A percentile compares a stretch with the other conserved stretches of the same genome.
Conservation (phyloP, 164 flowering plant species). For the Macadamia tetraphylla region DNA sequence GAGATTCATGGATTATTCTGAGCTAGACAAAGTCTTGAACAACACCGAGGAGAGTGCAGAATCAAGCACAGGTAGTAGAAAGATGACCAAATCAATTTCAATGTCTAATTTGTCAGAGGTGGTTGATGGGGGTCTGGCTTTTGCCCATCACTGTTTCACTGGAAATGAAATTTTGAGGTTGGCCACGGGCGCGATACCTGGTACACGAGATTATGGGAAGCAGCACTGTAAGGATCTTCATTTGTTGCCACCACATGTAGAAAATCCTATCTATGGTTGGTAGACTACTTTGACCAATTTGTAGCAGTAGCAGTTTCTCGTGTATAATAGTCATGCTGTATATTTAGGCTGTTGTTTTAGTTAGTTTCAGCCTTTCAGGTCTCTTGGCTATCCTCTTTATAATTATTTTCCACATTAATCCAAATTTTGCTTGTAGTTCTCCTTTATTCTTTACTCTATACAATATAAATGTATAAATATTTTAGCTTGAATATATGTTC, state of each 20-base stretch:
- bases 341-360: not conserved
- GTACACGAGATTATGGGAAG: conserved; percentile 66
- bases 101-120: conserved; percentile 56
- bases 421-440: not conserved
- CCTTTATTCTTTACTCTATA: not conserved
- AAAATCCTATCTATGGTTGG: conserved; percentile 91
- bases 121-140: conserved; percentile 89
- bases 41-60: conserved; percentile 15
- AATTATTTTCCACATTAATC: not conserved
- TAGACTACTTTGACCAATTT: conserved; percentile 15
- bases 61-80: conserved; percentile 25
- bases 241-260: conserved; percentile 88
- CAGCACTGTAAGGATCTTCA: conserved; percentile 79
- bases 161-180: conserved; percentile 80
- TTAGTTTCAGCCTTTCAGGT: too few species aligned
- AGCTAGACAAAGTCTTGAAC: conserved; percentile 49
- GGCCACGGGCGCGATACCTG: conserved; percentile 86
- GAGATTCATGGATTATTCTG: conserved; percentile 64
- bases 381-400: not conserved
- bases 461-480: too few species aligned
- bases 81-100: conserved; percentile 42
- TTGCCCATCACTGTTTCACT: conserved; percentile 80
- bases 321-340: not conserved
- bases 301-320: not conserved
- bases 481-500: too few species aligned